Evolutionary conservation across 2,329 filamentous ascomycete species (phyloP).

Genomic region (Thermothelomyces thermophilus): DNA sequence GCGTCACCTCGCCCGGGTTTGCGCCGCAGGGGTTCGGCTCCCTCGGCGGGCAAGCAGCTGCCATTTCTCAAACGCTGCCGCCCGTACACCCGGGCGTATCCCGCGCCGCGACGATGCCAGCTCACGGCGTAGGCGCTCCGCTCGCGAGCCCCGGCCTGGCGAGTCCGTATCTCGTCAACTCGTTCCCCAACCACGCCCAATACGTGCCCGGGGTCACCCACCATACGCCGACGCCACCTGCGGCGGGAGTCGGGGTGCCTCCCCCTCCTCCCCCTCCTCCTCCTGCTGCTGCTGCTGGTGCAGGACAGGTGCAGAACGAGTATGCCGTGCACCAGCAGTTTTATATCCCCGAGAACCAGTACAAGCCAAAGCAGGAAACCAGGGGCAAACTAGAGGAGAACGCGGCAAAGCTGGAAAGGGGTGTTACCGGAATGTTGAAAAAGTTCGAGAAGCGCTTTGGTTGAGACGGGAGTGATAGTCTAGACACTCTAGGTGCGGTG

Average conservation of each 20-base stretch:
- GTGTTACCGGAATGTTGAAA: constrained; percentile 65
- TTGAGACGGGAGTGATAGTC: too few species aligned
- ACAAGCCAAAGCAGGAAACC: constrained; percentile 40
- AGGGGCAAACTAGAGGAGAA: constrained; percentile 56
- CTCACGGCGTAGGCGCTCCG: constrained; percentile 34
- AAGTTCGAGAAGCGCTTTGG: constrained; percentile 72
- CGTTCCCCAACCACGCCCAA: constrained; percentile 39
- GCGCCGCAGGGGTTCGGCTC: constrained; percentile 38
- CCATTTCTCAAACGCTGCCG: constrained; percentile 11
- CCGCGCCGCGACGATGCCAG: constrained; percentile 46
- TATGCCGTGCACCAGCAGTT: constrained; percentile 62
- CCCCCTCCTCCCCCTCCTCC: constrained; percentile 26
- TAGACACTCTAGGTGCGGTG: too few species aligned
- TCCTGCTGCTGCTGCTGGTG: constrained; percentile 24
- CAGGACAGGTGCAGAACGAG: constrained; percentile 34
- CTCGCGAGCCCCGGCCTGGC: constrained; percentile 36
- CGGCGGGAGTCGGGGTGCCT: constrained; percentile 33
- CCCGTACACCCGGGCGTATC: constrained; percentile 40
- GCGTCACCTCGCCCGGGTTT: constrained; percentile 34
- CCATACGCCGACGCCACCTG: constrained; percentile 29
- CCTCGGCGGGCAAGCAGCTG: constrained; percentile 18
- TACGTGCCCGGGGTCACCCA: constrained; percentile 29
- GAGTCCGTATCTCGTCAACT: constrained; percentile 39
- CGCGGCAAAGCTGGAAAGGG: constrained; percentile 61
- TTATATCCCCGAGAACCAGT: constrained; percentile 57